phyloP scores from a whole-genome alignment of 2,329 filamentous ascomycete genomes.

The Phoma sp. region DNA sequence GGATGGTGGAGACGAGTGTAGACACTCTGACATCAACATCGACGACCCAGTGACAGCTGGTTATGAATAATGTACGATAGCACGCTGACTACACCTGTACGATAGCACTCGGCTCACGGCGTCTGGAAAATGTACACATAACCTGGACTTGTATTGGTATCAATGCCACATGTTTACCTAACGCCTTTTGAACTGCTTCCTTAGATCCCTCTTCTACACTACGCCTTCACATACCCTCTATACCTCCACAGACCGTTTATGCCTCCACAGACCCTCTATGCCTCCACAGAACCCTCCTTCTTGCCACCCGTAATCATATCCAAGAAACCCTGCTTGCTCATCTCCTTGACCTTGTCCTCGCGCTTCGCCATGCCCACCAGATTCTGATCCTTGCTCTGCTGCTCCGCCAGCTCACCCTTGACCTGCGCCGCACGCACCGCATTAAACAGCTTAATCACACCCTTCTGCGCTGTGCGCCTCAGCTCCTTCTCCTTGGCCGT shows the following conservation, averaged over 20 bases:
- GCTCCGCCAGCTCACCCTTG: conserved; percentile 80
- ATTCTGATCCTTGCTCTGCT: conserved; percentile 72
- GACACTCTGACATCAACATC: no score
- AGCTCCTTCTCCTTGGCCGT: conserved; percentile 78
- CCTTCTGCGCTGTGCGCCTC: conserved; percentile 87
- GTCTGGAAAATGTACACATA: background rate
- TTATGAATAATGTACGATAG: no score
- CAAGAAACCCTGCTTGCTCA: conserved; percentile 96
- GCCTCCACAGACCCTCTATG: background rate
- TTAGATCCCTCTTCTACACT: no score
- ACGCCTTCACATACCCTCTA: no score
- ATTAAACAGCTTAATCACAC: conserved; percentile 96
- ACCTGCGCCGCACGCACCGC: conserved; percentile 93
- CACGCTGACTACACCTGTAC: no score
- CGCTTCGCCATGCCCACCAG: conserved; percentile 80
- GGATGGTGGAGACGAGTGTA: no score
- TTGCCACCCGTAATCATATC: conserved; percentile 76
- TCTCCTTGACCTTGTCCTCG: conserved; percentile 90
- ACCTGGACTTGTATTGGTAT: conserved; percentile 6
- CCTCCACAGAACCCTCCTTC: conserved; percentile 31
- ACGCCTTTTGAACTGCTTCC: background rate
- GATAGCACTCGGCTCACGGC: conserved; percentile 6
- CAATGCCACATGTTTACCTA: background rate
- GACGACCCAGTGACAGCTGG: no score
- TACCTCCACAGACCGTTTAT: no score